Conservation (phyloP, 176 grass and related monocot genomes). For the Oropetium thomaeum region DNA sequence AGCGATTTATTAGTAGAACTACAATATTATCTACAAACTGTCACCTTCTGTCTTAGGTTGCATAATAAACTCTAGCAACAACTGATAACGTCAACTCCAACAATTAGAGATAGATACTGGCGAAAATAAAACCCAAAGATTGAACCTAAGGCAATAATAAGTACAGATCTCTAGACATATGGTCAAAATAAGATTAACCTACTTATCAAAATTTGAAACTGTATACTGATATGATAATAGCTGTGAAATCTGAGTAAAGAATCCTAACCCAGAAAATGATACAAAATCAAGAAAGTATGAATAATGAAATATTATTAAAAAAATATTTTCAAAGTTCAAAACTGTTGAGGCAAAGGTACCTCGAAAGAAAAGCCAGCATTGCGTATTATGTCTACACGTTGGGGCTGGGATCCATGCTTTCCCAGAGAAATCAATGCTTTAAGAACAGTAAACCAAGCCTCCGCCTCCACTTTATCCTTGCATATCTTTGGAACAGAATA, state of each 20-base stretch:
- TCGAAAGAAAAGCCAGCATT: slow-evolving; percentile 53
- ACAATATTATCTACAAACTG: too few relatives aligned
- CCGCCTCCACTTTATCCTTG: slow-evolving; percentile 91
- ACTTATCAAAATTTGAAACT: neutral
- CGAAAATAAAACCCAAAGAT: neutral
- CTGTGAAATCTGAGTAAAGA: neutral
- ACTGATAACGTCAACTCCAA: too few relatives aligned
- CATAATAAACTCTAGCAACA: too few relatives aligned
- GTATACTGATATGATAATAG: neutral
- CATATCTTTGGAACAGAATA: slow-evolving; percentile 58
- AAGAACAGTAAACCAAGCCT: slow-evolving; percentile 81
- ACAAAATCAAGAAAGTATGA: neutral
- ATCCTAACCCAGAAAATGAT: neutral
- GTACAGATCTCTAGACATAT: neutral
- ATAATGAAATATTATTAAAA: neutral
- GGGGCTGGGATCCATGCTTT: slow-evolving; percentile 37
- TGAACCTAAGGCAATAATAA: neutral
- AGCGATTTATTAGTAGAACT: too few relatives aligned
- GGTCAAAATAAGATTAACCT: neutral
- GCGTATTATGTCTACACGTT: slow-evolving; percentile 40
- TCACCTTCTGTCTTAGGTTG: too few relatives aligned
- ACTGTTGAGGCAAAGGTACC: slow-evolving; percentile 39
- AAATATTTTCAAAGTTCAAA: neutral
- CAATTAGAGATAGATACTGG: neutral
- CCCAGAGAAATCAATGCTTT: slow-evolving; percentile 63